Percentiles rank a stretch among this genome's conserved stretches.
These are phyloP conservation scores for Sapria himalayana DNA, from an alignment of 345 rosid genomes.

Conservation along the genomic window DNA sequence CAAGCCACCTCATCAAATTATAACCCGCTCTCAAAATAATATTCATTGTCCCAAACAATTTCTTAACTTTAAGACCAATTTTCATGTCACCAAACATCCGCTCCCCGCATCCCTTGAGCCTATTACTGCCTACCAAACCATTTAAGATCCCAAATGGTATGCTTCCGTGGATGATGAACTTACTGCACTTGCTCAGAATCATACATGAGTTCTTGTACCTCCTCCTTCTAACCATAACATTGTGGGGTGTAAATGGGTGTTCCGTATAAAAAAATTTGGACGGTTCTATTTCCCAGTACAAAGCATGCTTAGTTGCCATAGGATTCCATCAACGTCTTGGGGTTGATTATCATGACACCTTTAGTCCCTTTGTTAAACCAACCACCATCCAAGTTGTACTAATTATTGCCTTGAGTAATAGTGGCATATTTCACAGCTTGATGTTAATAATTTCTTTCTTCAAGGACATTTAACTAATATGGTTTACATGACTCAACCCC, in stretches of 20 bases:
- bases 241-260: constrained; percentile 4
- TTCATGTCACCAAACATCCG: too few relatives aligned
- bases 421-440: neutral
- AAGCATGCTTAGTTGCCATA: neutral
- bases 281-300: neutral
- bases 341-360: neutral
- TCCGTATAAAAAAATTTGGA: neutral
- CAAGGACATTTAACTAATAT: neutral
- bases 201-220: neutral
- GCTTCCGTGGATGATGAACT: neutral
- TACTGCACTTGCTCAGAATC: neutral
- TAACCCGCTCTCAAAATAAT: neutral
- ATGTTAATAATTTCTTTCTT: constrained; percentile 5
- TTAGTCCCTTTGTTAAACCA: neutral
- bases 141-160: neutral
- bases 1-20: neutral
- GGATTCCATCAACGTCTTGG: neutral
- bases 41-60: neutral
- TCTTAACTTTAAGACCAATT: too few relatives aligned
- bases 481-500: neutral
- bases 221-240: neutral
- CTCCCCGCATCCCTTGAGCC: neutral
- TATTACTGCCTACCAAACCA: neutral
- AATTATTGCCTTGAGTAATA: rapidly evolving
- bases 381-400: neutral